These are phyloP conservation scores for Trichoderma endophyticum DNA, from an alignment of 2,329 filamentous ascomycete species.

Conservation along the genomic window DNA sequence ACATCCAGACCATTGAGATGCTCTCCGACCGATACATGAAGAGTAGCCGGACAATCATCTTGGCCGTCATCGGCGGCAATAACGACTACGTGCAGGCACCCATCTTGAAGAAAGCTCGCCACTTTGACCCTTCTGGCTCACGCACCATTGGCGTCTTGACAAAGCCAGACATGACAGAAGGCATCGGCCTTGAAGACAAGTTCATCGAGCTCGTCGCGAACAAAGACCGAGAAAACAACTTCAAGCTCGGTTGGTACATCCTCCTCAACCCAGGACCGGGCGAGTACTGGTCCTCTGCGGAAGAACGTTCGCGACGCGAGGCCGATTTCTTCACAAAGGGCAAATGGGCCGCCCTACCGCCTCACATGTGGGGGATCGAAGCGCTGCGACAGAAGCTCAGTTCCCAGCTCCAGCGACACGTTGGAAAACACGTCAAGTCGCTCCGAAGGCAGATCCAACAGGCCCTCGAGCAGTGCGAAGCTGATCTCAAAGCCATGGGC, in stretches of 20 bases:
- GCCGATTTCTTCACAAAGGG: slow-evolving; percentile 49
- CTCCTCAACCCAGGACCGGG: slow-evolving; percentile 48
- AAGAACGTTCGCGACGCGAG: slow-evolving; percentile 43
- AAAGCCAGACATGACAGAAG: slow-evolving; percentile 52
- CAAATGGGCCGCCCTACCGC: slow-evolving; percentile 47
- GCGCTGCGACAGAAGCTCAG: slow-evolving; percentile 49
- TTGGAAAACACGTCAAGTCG: slow-evolving; percentile 50
- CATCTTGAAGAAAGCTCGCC: slow-evolving; percentile 48
- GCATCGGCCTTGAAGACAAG: slow-evolving; percentile 52
- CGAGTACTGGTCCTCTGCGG: slow-evolving; percentile 42
- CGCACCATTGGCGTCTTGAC: slow-evolving; percentile 52
- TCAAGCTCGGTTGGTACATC: slow-evolving; percentile 52
- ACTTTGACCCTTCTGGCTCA: slow-evolving; percentile 48
- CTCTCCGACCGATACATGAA: slow-evolving; percentile 56
- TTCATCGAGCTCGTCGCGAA: slow-evolving; percentile 53
- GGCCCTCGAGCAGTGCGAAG: slow-evolving; percentile 47
- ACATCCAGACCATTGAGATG: slow-evolving; percentile 50
- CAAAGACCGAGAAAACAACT: slow-evolving; percentile 48
- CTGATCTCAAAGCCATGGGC: slow-evolving; percentile 49
- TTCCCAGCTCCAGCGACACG: slow-evolving; percentile 49
- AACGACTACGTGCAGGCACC: slow-evolving; percentile 53
- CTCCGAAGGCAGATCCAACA: slow-evolving; percentile 50
- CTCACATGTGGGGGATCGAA: slow-evolving; percentile 45
- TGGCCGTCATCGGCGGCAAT: slow-evolving; percentile 55
- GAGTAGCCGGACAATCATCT: slow-evolving; percentile 52